Percentiles rank a stretch among this genome's conserved stretches.
Conservation (phyloP, 1,139 yeast genomes). For the Candida anutae region DNA sequence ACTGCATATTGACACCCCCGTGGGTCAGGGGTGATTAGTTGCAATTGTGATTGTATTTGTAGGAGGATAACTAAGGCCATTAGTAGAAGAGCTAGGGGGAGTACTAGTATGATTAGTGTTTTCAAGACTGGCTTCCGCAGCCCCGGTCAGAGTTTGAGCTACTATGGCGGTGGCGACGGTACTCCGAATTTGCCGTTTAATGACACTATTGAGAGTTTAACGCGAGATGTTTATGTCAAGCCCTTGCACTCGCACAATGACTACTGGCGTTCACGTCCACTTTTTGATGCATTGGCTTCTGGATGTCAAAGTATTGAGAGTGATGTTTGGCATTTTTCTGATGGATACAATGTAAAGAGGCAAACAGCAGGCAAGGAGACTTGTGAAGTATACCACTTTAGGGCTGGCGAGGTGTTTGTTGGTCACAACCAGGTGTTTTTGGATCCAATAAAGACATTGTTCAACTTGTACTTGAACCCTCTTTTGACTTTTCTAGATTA, state of each 20-base stretch:
- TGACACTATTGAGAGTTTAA: constrained; percentile 25
- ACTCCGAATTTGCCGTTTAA: constrained; percentile 11
- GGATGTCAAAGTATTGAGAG: constrained; percentile 65
- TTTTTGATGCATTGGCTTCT: constrained; percentile 50
- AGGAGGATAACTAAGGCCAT: too few relatives aligned
- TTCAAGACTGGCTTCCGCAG: too few relatives aligned
- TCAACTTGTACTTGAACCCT: constrained; percentile 47
- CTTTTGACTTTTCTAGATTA: constrained; percentile 39
- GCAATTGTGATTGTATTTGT: too few relatives aligned
- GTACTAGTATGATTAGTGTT: too few relatives aligned
- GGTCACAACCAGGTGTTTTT: constrained; percentile 55
- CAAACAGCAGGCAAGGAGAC: constrained; percentile 9
- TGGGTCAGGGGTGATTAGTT: too few relatives aligned
- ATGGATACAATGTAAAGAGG: constrained; percentile 17
- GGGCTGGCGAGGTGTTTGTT: constrained; percentile 43
- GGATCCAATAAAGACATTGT: constrained; percentile 36
- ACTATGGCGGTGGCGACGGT: constrained; percentile 6
- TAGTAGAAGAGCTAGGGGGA: too few relatives aligned
- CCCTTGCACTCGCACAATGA: constrained; percentile 71
- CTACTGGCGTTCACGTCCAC: constrained; percentile 59
- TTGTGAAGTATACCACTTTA: constrained; percentile 13
- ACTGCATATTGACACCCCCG: too few relatives aligned
- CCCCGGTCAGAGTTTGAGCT: too few relatives aligned
- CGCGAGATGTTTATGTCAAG: constrained; percentile 41
- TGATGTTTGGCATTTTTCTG: constrained; percentile 54